Evolutionary conservation across 1,284 basidiomycete genomes (phyloP), one percentile per base, ranked within the genome.

Genomic region (Melampsora americana): DNA sequence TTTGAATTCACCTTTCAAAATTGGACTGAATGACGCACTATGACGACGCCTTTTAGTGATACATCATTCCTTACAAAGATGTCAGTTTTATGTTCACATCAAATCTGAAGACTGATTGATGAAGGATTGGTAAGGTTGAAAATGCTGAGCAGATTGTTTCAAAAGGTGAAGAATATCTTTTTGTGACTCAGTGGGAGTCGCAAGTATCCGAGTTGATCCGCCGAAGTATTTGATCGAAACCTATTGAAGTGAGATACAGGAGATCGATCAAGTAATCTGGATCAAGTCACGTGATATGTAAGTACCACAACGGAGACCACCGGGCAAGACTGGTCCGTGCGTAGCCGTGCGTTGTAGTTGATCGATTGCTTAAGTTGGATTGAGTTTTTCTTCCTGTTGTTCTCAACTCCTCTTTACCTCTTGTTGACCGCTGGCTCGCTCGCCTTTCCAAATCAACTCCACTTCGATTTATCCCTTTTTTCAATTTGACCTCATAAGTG

Each of bases 201-300:
- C 42, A 12, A 42, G 11, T 42, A 14, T 14, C 42, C 42, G 42
- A 14, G 42, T 14, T 42, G 42, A 42, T 42, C 42, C 1, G 42
- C 42, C 14, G 42, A 42, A 42, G 9, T 14, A 42, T 59, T 23
- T 23, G 53, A 28, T 59, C 53, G 53, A 59, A 59, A 59, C 53
- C 53, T 59, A 59, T 59, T 59, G n/a, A 59, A 59, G 53, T 59
- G 53, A 59, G 53, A 59, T 59, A 59, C 53, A 59, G 23, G 53
- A 28, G 23, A n/a, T 28, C n/a, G n/a, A 28, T 59, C 53, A 59
- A 14, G 53, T 59, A 28, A 23, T 23, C 20, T 59, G 12, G 53
- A 59, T 23, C 53, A 42, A 42, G 42, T 42, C 42, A 42, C 42
- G 42, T 42, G 42, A 42, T 42, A n/a, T n/a, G n/a, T n/a, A n/a